Base-by-base conservation (phyloP, 2,329 filamentous ascomycete species). In the Claviceps maximensis region DNA sequence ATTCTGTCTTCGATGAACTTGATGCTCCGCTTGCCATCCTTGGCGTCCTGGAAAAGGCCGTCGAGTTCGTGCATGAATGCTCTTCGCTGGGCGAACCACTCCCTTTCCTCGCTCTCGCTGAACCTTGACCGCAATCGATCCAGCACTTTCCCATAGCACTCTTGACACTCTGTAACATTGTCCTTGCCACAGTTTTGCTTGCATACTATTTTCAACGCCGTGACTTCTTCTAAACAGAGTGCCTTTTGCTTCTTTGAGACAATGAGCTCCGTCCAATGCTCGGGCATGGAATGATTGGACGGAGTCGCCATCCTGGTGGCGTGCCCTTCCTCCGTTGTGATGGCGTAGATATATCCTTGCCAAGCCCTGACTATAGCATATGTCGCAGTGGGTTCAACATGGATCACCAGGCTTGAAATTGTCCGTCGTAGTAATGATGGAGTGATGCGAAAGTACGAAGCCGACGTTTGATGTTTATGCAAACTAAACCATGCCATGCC, bases 11-110 rank as follows among this genome's bases (percentile, higher is more conserved):
- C 76, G 42, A 81, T 71, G 19, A 61, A 64, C 44, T 68, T 65
- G 13, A 79, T 63, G 50, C 69, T 67, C n/a, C 68, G 60, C 46
- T 70, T 69, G 57, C 69, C 64, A 17, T 69, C 64, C 57, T 70
- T 72, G 50, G 73, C 75, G 50, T 74, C 72, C 5, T 73, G 63
- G 56, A 81, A 74, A 47, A 78, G 60, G 47, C 63, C 62, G 55
- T 76, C 74, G 12, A 81, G 67, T 52, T 76, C 74, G 51, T 70
- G 66, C 23, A 79, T 64, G 54, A 81, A 79, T 8, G 66, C 65
- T 31, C 67, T 67, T 33, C 76, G 67, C 47, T 71, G 69, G 2
- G 72, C 67, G 61, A 80, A 79, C 78, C 78, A 81, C 60, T 78
- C 74, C 21, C 59, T 62, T 19, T 64, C 65, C 44, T 61, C 55